Conservation (phyloP, 768 basidiomycete species). For the Chalciporus sphaerocephalus region DNA sequence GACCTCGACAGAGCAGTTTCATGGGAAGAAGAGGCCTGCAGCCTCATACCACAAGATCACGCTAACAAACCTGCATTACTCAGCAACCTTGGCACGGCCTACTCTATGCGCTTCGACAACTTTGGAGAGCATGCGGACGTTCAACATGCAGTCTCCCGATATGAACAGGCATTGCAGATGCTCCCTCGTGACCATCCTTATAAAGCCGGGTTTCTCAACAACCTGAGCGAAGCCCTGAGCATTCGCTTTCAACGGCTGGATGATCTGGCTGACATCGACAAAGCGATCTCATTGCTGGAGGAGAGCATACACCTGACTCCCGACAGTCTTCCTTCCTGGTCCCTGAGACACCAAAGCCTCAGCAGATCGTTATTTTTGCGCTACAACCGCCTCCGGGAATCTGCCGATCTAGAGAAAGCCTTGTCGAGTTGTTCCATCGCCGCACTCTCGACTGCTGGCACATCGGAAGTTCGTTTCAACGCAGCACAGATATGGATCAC, state of each 20-base stretch:
- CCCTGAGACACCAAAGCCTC: not conserved
- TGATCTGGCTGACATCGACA: conserved; percentile 5
- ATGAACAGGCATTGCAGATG: conserved; percentile 3
- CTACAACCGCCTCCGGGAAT: not conserved
- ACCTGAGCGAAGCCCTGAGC: not conserved
- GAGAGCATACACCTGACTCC: conserved; percentile 7
- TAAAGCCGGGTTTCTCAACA: not conserved
- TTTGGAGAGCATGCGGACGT: not conserved
- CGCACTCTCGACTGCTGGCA: not conserved
- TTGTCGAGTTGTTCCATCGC: not conserved
- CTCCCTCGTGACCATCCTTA: not conserved
- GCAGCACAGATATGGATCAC: not conserved
- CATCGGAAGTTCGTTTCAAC: not conserved
- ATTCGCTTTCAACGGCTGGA: conserved; percentile 3
- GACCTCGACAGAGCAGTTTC: conserved; percentile 4
- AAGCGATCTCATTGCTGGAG: not conserved
- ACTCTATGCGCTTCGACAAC: conserved; percentile 1
- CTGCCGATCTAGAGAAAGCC: not conserved
- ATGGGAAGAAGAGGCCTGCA: not conserved
- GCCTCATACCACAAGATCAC: not conserved
- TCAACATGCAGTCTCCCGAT: conserved; percentile 1
- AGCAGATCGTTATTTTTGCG: not conserved
- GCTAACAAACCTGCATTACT: not conserved
- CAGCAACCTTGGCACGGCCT: not conserved
- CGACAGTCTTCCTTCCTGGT: conserved; percentile 1